A percentile compares a stretch with the other conserved stretches of the same genome.
Conservation (phyloP, 768 basidiomycete genomes). For the Pisolithus marmoratus region DNA sequence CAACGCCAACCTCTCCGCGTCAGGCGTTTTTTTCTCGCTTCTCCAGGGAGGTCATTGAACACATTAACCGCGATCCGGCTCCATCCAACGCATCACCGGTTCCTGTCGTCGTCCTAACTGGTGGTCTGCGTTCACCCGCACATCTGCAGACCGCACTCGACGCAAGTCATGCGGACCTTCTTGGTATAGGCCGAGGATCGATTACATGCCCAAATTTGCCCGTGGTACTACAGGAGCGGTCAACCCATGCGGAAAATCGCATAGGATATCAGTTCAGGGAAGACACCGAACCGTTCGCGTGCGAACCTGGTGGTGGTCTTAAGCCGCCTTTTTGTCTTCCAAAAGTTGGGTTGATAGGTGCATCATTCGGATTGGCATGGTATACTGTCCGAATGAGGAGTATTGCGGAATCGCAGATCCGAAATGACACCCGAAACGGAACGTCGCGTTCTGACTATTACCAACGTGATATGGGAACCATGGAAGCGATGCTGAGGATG, state of each 20-base stretch:
- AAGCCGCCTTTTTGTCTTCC: slow-evolving; percentile 28
- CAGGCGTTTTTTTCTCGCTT: slow-evolving; percentile 74
- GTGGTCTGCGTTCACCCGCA: slow-evolving; percentile 61
- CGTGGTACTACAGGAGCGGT: slow-evolving; percentile 22
- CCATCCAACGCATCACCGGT: slow-evolving; percentile 17
- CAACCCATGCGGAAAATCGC: background rate
- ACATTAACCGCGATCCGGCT: slow-evolving; percentile 29
- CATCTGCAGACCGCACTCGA: slow-evolving; percentile 50
- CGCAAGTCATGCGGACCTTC: slow-evolving; percentile 57
- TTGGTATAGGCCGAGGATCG: slow-evolving; percentile 71
- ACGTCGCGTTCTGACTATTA: slow-evolving; percentile 1
- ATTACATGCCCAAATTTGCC: slow-evolving; percentile 61
- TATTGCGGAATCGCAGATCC: slow-evolving; percentile 31
- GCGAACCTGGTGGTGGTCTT: slow-evolving; percentile 30
- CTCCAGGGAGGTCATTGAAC: slow-evolving; percentile 47
- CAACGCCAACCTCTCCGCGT: slow-evolving; percentile 30
- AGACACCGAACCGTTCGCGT: slow-evolving; percentile 31
- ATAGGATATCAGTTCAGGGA: slow-evolving; percentile 9
- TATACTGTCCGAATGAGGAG: slow-evolving; percentile 54
- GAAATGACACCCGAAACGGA: background rate
- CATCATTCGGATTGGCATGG: slow-evolving; percentile 60
- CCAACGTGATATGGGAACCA: slow-evolving; percentile 26
- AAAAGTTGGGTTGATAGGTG: slow-evolving; percentile 58
- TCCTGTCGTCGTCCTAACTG: slow-evolving; percentile 75
- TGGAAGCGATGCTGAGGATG: slow-evolving; percentile 38